Percentiles rank a stretch among this genome's conserved stretches.
Evolutionary conservation across 345 rosid genomes (phyloP).

Genomic region (Zanthoxylum bungeanum): DNA sequence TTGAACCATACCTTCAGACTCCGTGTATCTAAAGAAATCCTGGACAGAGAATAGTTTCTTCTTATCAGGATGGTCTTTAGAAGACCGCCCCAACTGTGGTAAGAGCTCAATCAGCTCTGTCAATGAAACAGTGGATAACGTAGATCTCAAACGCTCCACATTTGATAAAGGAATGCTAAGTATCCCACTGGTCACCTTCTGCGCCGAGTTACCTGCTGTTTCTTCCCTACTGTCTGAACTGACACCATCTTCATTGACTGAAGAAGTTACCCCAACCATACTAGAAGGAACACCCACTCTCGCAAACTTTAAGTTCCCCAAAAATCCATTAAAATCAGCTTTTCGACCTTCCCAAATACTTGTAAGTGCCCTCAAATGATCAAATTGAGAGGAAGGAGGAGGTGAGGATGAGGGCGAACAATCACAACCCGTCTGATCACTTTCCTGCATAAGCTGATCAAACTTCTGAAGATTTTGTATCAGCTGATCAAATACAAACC

Average conservation of each 20-base stretch:
- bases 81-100: slow-evolving; percentile 71
- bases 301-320: slow-evolving; percentile 83
- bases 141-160: slow-evolving; percentile 85
- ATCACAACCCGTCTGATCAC: slow-evolving; percentile 24
- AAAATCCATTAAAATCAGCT: slow-evolving; percentile 68
- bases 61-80: slow-evolving; percentile 92
- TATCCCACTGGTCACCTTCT: slow-evolving; percentile 70
- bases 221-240: slow-evolving; percentile 48
- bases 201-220: slow-evolving; percentile 49
- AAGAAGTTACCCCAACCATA: slow-evolving; percentile 67
- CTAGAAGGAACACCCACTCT: slow-evolving; percentile 80
- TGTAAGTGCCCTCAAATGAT: slow-evolving; percentile 43
- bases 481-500: slow-evolving; percentile 55
- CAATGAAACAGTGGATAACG: slow-evolving; percentile 73
- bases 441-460: slow-evolving; percentile 48
- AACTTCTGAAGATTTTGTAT: slow-evolving; percentile 61
- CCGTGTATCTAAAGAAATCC: slow-evolving; percentile 98
- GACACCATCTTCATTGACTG: slow-evolving; percentile 51
- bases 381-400: slow-evolving; percentile 32
- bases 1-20: slow-evolving; percentile 77
- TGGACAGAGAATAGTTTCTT: slow-evolving; percentile 90
- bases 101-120: slow-evolving; percentile 85
- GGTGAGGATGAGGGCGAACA: slow-evolving; percentile 28
- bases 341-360: slow-evolving; percentile 82
- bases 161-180: slow-evolving; percentile 86